Conservation (phyloP, 192 early-diverging fungal genomes). For the Diversispora epigaea region DNA sequence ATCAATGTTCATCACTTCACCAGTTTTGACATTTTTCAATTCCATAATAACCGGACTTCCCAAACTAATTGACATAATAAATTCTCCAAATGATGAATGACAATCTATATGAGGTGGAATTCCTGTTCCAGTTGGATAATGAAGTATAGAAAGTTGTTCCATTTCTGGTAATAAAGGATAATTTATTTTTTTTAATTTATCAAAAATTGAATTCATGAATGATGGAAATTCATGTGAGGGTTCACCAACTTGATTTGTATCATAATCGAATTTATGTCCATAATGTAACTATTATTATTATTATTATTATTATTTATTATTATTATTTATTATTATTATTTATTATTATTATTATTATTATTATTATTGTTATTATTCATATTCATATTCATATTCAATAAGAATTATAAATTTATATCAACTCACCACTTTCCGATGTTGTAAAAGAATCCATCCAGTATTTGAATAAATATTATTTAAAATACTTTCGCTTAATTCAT, state of each 20-base stretch:
- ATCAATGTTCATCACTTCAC: conserved; percentile 9
- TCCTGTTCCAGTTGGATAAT: conserved; percentile 31
- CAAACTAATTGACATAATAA: conserved; percentile 23
- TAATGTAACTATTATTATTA: conserved; percentile 23
- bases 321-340: too few species aligned
- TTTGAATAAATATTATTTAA: conserved; percentile 15
- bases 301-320: too few species aligned
- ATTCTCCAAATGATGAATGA: conserved; percentile 24
- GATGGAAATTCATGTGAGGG: conserved; percentile 13
- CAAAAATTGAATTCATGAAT: conserved; percentile 9
- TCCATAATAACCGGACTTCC: conserved; percentile 27
- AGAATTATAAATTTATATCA: too few species aligned
- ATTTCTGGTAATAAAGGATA: conserved; percentile 18
- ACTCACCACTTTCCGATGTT: conserved; percentile 26
- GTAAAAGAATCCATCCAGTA: conserved; percentile 2
- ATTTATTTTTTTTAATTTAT: background rate
- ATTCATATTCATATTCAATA: too few species aligned
- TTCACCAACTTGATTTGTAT: conserved; percentile 21
- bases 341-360: too few species aligned
- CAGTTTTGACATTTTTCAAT: conserved; percentile 24
- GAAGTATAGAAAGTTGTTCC: conserved; percentile 25
- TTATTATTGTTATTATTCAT: too few species aligned
- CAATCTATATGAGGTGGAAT: conserved; percentile 32
- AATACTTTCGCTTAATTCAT: conserved; percentile 10
- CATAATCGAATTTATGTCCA: conserved; percentile 22